A percentile compares a stretch with the other conserved stretches of the same genome.
These are phyloP conservation scores for Vachellia collinsii DNA, from an alignment of 306 rosid species.

Conservation along the genomic window DNA sequence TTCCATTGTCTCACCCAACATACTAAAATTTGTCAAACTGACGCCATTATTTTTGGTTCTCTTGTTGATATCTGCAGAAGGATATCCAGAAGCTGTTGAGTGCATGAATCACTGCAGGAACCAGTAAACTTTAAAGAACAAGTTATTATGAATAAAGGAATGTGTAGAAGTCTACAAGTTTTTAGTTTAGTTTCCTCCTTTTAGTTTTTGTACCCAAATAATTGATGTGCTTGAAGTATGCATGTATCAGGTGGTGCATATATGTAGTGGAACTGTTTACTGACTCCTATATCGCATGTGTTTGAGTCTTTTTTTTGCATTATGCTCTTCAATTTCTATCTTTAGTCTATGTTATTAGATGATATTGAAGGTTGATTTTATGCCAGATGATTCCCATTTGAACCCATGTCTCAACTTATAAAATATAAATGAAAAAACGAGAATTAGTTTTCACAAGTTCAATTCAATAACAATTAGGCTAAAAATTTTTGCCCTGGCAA, in stretches of 20 bases:
- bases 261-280: neutral
- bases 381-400: neutral
- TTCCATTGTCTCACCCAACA: neutral
- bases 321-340: neutral
- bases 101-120: slow-evolving; percentile 38
- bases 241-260: neutral
- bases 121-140: neutral
- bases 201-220: slow-evolving; percentile 7
- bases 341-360: neutral
- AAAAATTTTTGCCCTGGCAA: neutral
- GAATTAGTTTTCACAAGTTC: neutral
- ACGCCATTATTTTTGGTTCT: neutral
- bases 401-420: neutral
- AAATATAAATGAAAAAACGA: neutral
- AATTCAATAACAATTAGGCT: too few relatives aligned
- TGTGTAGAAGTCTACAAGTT: slow-evolving; percentile 37
- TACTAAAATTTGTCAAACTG: neutral
- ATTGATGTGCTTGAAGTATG: neutral
- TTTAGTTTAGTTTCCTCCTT: slow-evolving; percentile 27
- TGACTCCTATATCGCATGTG: neutral
- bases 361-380: neutral
- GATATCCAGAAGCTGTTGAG: slow-evolving; percentile 55
- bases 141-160: slow-evolving; percentile 43
- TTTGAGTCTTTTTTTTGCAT: neutral
- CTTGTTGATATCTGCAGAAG: slow-evolving; percentile 53